Evolutionary conservation across 495 filamentous ascomycete species (phyloP).

Genomic region (Aspergillus heteromorphus): DNA sequence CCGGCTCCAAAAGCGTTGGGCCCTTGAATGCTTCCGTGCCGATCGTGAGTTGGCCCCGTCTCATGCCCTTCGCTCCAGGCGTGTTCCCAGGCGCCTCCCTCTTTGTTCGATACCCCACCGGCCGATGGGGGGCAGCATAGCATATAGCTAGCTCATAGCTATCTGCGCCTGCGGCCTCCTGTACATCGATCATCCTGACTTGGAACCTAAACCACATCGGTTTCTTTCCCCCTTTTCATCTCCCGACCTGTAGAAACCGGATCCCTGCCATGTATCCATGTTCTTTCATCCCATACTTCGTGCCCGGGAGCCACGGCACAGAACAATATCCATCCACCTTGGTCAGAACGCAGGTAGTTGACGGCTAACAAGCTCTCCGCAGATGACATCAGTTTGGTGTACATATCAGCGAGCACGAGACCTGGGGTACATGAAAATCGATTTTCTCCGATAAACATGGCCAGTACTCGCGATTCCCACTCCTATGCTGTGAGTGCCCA

Average conservation of each 20-base stretch:
- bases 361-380: slow-evolving; percentile 19
- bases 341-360: not conserved
- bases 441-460: slow-evolving; percentile 34
- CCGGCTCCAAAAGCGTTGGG: slow-evolving; percentile 9
- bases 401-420: slow-evolving; percentile 32
- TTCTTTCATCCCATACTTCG: not conserved
- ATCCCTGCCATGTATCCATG: not conserved
- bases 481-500: slow-evolving; percentile 40
- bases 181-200: not conserved
- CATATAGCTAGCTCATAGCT: slow-evolving; percentile 3
- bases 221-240: not conserved
- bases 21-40: slow-evolving; percentile 27
- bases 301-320: not conserved
- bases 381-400: slow-evolving; percentile 38
- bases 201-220: not conserved
- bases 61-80: slow-evolving; percentile 2
- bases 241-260: not conserved
- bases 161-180: not conserved
- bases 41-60: slow-evolving; percentile 35
- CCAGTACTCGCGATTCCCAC: slow-evolving; percentile 44
- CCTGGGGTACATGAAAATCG: slow-evolving; percentile 20
- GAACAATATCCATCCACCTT: not conserved
- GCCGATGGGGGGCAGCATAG: too few species aligned
- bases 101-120: slow-evolving; percentile 17
- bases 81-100: slow-evolving; percentile 8